These are phyloP conservation scores for Coemansia sp. DNA, from an alignment of 192 early-diverging fungal species.

Conservation along the genomic window DNA sequence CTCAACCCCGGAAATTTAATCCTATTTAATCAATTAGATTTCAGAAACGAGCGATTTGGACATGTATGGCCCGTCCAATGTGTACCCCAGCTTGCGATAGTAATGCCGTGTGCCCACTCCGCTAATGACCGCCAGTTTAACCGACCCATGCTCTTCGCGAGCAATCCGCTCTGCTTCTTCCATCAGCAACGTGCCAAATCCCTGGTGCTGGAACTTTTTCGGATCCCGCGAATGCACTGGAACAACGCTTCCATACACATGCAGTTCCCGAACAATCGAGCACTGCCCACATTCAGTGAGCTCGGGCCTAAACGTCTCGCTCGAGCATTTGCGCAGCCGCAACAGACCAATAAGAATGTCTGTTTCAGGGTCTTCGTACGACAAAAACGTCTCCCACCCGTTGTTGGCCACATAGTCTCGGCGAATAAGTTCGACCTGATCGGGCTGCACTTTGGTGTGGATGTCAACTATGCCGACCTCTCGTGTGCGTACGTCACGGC, in stretches of 20 bases:
- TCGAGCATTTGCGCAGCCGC: conserved; percentile 90
- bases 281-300: conserved; percentile 74
- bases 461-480: conserved; percentile 99
- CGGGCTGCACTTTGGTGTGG: conserved; percentile 91
- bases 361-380: conserved; percentile 95
- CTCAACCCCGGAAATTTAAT: background rate
- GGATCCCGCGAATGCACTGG: conserved; percentile 96
- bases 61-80: conserved; percentile 96
- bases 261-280: conserved; percentile 94
- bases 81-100: conserved; percentile 95
- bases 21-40: background rate
- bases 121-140: conserved; percentile 94
- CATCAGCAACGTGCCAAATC: conserved; percentile 98
- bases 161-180: conserved; percentile 99
- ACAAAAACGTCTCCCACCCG: conserved; percentile 99
- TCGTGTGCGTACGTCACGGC: conserved; percentile 95
- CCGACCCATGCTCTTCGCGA: conserved; percentile 91
- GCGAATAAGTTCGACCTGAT: conserved; percentile 92
- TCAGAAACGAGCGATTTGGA: conserved; percentile 70
- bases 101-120: conserved; percentile 98
- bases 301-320: conserved; percentile 88
- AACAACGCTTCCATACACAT: conserved; percentile 97
- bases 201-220: conserved; percentile 99
- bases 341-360: conserved; percentile 96
- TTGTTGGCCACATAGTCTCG: conserved; percentile 98